Base-by-base conservation (phyloP, 2,329 filamentous ascomycete genomes). In the Paracoccidioides brasiliensis region DNA sequence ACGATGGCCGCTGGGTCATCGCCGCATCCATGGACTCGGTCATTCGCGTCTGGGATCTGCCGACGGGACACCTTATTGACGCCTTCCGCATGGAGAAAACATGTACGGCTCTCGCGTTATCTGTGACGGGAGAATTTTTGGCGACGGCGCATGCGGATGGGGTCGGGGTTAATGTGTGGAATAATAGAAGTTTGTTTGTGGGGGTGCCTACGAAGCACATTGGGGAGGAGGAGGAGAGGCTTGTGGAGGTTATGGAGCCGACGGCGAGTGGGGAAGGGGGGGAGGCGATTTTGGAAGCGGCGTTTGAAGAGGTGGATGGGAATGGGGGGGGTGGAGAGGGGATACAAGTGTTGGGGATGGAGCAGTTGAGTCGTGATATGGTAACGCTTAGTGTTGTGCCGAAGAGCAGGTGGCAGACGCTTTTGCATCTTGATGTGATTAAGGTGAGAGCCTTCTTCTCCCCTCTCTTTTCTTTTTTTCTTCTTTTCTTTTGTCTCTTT, bases 31-130 rank as follows among this genome's bases (percentile, higher is more conserved):
- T 86, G 64, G 88, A 95, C 66, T 82, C 83, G 1, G 75, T 89
- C 5, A 76, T 96, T 52, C 82, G 93, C 44, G 82, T 97, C 6
- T 98, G 93, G 90, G 94, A 98, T 73, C 76, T 98, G 33, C 89
- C 93, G 0, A 98, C 94, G 0, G 91, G 90, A 32, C 91, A 98
- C 71, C 78, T 98, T 12, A 93, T 98, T 59, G 93, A 98, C 67
- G 88, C 88, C 2, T 90, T 98, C 71, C 83, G 83, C 56, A 80
- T 94, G 4, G 82, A 84, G 55, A 85, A 80, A 54, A 83, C 85
- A 9, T 95, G 90, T 68, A 93, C 84, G 14, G 85, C 89, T 2
- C 76, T 98, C 10, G 83, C 90, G 6, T 95, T 97, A 76, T 95
- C 93, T 0, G 78, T 78, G 1, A 95, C 89, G 0, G 93, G 91